These are phyloP conservation scores for Datura wrightii DNA, from an alignment of 257 asterid species.

Conservation along the genomic window DNA sequence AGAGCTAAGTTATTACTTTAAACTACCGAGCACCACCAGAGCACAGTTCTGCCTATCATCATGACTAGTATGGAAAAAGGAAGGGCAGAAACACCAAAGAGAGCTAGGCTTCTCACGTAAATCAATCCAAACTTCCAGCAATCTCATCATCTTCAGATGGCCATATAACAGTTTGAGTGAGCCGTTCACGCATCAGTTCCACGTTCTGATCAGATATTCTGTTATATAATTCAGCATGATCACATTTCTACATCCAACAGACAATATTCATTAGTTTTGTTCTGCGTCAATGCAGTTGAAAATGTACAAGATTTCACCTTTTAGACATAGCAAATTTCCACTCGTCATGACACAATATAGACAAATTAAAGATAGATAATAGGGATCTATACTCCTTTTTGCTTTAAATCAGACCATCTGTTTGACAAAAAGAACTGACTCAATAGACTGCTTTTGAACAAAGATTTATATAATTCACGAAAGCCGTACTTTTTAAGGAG, in stretches of 20 bases:
- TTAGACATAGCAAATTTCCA: not conserved
- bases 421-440: not conserved
- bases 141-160: slow-evolving; percentile 56
- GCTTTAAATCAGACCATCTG: not conserved
- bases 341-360: not conserved
- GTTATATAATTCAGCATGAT: slow-evolving; percentile 61
- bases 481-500: not conserved
- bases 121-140: slow-evolving; percentile 42
- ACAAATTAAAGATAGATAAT: not conserved
- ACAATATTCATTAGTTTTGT: not conserved
- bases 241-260: slow-evolving; percentile 54
- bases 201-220: slow-evolving; percentile 64
- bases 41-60: not conserved
- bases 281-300: not conserved
- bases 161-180: slow-evolving; percentile 63
- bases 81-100: not conserved
- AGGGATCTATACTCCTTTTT: not conserved
- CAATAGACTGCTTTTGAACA: not conserved
- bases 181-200: slow-evolving; percentile 72
- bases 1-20: not conserved
- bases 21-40: not conserved
- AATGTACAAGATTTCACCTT: not conserved
- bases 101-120: not conserved
- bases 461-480: not conserved
- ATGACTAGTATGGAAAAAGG: not conserved